Evolutionary conservation across 2,329 filamentous ascomycete genomes (phyloP).

Genomic region (Clarireedia homoeocarpa): DNA sequence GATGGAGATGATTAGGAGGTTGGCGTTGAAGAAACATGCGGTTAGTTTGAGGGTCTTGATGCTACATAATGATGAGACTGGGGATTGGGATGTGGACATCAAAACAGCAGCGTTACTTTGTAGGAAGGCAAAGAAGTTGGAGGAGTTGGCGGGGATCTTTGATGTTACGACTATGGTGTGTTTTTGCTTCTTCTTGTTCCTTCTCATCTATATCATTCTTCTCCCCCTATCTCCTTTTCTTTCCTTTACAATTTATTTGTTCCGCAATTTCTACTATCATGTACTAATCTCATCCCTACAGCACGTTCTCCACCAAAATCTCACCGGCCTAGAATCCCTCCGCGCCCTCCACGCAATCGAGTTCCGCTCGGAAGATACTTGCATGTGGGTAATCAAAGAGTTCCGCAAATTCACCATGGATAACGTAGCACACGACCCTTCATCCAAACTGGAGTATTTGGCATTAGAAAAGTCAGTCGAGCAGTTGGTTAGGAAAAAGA

Average conservation of each 20-base stretch:
- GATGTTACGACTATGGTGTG: slow-evolving; percentile 47
- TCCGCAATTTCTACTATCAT: too few species aligned
- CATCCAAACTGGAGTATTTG: slow-evolving; percentile 51
- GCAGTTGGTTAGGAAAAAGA: slow-evolving; percentile 29
- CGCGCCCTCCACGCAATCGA: slow-evolving; percentile 48
- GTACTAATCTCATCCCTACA: slow-evolving; percentile 23
- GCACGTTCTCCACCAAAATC: slow-evolving; percentile 50
- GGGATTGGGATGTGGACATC: slow-evolving; percentile 52
- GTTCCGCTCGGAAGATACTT: slow-evolving; percentile 48
- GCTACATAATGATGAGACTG: slow-evolving; percentile 48
- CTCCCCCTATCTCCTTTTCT: not conserved
- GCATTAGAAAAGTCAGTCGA: slow-evolving; percentile 44
- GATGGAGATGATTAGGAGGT: slow-evolving; percentile 50
- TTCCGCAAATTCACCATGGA: slow-evolving; percentile 52
- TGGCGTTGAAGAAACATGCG: slow-evolving; percentile 51
- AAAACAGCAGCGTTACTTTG: slow-evolving; percentile 48
- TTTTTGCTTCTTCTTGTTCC: slow-evolving; percentile 9
- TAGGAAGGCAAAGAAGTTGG: slow-evolving; percentile 38
- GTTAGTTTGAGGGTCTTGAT: slow-evolving; percentile 46
- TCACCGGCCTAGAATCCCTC: slow-evolving; percentile 40
- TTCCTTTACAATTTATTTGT: not conserved
- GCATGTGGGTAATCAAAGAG: slow-evolving; percentile 48
- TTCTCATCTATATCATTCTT: not conserved
- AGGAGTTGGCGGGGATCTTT: slow-evolving; percentile 50
- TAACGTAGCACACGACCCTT: slow-evolving; percentile 45